Evolutionary conservation across 257 asterid species (phyloP).

Genomic region (Fraxinus excelsior): DNA sequence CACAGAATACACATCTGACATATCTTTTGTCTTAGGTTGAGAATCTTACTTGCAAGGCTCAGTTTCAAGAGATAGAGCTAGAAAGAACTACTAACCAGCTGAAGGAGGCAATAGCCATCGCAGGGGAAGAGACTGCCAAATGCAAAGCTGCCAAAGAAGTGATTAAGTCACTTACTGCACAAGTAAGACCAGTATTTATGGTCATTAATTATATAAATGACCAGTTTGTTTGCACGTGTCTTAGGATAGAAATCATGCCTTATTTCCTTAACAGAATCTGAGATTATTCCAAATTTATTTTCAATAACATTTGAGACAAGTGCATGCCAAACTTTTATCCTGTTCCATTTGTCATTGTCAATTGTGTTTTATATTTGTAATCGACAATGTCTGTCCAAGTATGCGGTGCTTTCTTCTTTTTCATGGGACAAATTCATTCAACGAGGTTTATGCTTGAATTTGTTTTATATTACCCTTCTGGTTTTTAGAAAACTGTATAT

Average conservation of each 20-base stretch:
- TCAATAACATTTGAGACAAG: neutral
- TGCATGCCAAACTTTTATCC: neutral
- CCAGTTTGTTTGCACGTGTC: constrained; percentile 18
- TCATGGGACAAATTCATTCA: neutral
- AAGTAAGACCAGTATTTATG: constrained; percentile 48
- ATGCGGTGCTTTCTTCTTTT: neutral
- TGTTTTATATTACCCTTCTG: neutral
- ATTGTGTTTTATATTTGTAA: neutral
- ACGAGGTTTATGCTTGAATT: neutral
- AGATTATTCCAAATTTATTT: neutral
- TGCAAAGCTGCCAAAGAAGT: constrained; percentile 98
- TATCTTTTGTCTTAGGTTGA: constrained; percentile 56
- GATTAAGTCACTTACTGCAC: constrained; percentile 88
- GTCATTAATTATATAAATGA: constrained; percentile 18
- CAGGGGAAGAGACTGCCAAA: constrained; percentile 91
- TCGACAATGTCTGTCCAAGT: neutral
- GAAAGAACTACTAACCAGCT: constrained; percentile 80
- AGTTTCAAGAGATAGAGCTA: constrained; percentile 78
- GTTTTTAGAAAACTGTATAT: neutral
- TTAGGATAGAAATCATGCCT: neutral
- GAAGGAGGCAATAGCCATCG: constrained; percentile 82
- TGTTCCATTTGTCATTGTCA: neutral
- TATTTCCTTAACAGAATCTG: constrained; percentile 2
- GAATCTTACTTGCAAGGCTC: constrained; percentile 74
- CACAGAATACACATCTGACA: constrained; percentile 11